phyloP scores from a whole-genome alignment of 371 early-diverging fungal genomes.

The Rhizopus delemar region DNA sequence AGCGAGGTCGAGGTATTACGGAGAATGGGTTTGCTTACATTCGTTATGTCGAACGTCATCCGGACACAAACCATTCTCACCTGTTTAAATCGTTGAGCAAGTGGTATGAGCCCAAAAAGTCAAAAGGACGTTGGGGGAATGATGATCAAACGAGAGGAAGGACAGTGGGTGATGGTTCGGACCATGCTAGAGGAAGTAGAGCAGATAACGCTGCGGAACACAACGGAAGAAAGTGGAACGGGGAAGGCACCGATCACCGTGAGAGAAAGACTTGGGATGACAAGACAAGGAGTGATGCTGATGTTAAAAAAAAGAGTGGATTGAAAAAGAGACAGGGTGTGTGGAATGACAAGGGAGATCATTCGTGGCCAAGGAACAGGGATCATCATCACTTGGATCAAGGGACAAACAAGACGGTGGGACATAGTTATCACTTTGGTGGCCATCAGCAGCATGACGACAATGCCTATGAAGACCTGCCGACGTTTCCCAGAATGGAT shows the following conservation, averaged over 20 bases:
- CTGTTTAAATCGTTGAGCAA: slow-evolving; percentile 5
- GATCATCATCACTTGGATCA: not conserved
- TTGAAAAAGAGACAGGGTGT: no score
- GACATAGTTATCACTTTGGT: not conserved
- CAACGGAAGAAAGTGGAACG: no score
- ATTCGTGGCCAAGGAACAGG: no score
- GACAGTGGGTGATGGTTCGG: not conserved
- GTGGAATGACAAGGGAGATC: no score
- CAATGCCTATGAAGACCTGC: slow-evolving; percentile 16
- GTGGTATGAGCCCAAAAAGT: not conserved
- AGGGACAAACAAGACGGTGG: not conserved
- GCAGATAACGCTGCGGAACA: no score
- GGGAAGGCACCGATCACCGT: no score
- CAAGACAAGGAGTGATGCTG: no score
- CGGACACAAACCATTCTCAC: not conserved
- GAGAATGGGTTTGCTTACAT: slow-evolving; percentile 33
- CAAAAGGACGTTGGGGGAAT: not conserved
- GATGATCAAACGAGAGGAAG: not conserved
- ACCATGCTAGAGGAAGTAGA: not conserved
- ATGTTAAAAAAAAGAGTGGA: no score
- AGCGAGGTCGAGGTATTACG: slow-evolving; percentile 22
- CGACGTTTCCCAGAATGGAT: slow-evolving; percentile 21
- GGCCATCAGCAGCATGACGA: not conserved
- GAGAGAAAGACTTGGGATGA: no score
- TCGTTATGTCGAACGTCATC: slow-evolving; percentile 11